phyloP scores from a whole-genome alignment of 2,329 filamentous ascomycete species.

The Neonectria faginata region DNA sequence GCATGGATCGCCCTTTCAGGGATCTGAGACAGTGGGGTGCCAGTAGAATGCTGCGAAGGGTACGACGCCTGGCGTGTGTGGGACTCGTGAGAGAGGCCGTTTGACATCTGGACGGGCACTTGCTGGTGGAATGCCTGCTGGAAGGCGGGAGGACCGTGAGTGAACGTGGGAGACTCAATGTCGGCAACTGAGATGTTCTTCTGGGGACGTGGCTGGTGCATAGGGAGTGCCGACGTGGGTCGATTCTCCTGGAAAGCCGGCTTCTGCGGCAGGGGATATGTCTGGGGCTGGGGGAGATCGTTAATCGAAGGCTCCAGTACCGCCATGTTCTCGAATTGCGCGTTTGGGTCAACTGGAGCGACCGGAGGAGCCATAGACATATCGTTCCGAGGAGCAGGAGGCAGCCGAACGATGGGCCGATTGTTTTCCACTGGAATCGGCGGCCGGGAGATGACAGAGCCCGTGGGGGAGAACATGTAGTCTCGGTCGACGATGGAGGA shows the following conservation, averaged over 20 bases:
- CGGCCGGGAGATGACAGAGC: constrained; percentile 79
- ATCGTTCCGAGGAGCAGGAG: constrained; percentile 65
- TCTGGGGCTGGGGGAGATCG: constrained; percentile 68
- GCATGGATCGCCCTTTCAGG: constrained; percentile 93
- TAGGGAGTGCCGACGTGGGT: constrained; percentile 66
- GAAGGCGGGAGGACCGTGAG: constrained; percentile 76
- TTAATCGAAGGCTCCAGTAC: constrained; percentile 56
- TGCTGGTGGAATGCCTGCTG: constrained; percentile 95
- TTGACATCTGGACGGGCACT: constrained; percentile 79
- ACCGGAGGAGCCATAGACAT: constrained; percentile 33
- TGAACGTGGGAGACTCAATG: constrained; percentile 83
- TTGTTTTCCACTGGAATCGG: constrained; percentile 69
- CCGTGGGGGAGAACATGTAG: constrained; percentile 82
- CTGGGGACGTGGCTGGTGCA: constrained; percentile 95
- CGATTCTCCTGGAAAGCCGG: constrained; percentile 69
- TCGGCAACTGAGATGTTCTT: constrained; percentile 93
- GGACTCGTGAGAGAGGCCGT: constrained; percentile 66
- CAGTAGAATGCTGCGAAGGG: constrained; percentile 75
- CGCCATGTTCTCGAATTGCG: constrained; percentile 32
- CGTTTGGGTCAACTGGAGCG: constrained; percentile 27
- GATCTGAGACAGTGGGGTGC: constrained; percentile 89
- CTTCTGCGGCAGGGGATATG: constrained; percentile 68
- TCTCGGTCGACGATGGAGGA: constrained; percentile 82
- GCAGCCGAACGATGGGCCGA: constrained; percentile 85
- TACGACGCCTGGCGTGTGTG: constrained; percentile 78